Evolutionary conservation across 2,329 filamentous ascomycete species (phyloP).

Genomic region (Pestalotiopsis sp.): DNA sequence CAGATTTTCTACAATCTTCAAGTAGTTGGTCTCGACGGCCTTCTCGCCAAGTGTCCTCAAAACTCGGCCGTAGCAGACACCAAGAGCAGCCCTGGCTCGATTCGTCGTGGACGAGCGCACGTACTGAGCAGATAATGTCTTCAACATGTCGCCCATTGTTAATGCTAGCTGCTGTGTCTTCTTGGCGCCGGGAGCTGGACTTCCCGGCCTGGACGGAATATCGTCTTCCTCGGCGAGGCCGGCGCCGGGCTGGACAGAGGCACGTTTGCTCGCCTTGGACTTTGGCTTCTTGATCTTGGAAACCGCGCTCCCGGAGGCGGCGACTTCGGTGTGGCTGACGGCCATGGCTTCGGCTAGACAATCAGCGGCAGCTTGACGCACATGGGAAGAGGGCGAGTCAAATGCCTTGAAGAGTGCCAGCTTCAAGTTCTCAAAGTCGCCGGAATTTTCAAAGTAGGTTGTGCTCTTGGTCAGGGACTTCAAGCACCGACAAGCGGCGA

Average conservation of each 20-base stretch:
- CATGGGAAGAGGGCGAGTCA: slow-evolving; percentile 72
- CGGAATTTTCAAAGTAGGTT: slow-evolving; percentile 80
- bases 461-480: slow-evolving; percentile 72
- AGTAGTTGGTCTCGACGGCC: slow-evolving; percentile 80
- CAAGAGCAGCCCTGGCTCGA: slow-evolving; percentile 77
- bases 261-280: slow-evolving; percentile 55
- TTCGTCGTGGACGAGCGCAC: slow-evolving; percentile 77
- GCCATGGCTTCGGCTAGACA: slow-evolving; percentile 82
- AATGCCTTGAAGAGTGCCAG: slow-evolving; percentile 81
- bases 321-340: slow-evolving; percentile 71
- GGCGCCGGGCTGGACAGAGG: slow-evolving; percentile 59
- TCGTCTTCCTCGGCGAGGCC: slow-evolving; percentile 75
- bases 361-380: slow-evolving; percentile 83
- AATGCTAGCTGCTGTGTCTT: slow-evolving; percentile 74
- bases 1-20: slow-evolving; percentile 77
- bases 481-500: slow-evolving; percentile 76
- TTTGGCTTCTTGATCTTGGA: slow-evolving; percentile 68
- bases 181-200: slow-evolving; percentile 64
- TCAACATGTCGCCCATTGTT: slow-evolving; percentile 75
- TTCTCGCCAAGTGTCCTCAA: slow-evolving; percentile 77
- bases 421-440: slow-evolving; percentile 88
- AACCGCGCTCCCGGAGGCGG: slow-evolving; percentile 42
- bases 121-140: slow-evolving; percentile 78
- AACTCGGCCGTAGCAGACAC: slow-evolving; percentile 82
- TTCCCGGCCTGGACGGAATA: slow-evolving; percentile 63